Evolutionary conservation across 345 rosid genomes (phyloP).

Genomic region (Ailanthus altissimus): DNA sequence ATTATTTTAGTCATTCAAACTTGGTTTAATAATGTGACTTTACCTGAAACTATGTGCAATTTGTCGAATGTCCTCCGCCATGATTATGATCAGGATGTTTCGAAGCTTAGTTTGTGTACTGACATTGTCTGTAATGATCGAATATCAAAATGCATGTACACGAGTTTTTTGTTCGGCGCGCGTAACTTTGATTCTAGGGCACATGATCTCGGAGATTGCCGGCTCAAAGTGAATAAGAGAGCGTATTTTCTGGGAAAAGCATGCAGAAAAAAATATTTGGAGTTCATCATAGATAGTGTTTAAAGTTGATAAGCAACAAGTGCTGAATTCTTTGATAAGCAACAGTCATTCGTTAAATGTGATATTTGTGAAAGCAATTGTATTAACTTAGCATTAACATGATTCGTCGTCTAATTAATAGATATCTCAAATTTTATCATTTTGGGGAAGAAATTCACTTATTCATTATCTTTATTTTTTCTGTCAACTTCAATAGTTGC

Average conservation of each 20-base stretch:
- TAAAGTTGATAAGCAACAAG: not conserved
- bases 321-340: not conserved
- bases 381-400: too few species aligned
- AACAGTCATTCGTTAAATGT: too few species aligned
- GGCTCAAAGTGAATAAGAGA: slow-evolving; percentile 4
- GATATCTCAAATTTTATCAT: too few species aligned
- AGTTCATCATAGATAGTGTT: not conserved
- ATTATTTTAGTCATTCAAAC: slow-evolving; percentile 10
- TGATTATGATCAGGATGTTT: slow-evolving; percentile 25
- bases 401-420: too few species aligned
- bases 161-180: slow-evolving; percentile 34
- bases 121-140: slow-evolving; percentile 35
- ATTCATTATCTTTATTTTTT: too few species aligned
- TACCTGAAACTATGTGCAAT: not conserved
- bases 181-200: slow-evolving; percentile 24
- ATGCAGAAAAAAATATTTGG: not conserved
- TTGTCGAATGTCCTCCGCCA: slow-evolving; percentile 26
- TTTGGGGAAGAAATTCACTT: too few species aligned
- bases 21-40: slow-evolving; percentile 10
- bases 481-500: too few species aligned
- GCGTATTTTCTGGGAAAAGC: slow-evolving; percentile 18
- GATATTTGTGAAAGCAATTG: too few species aligned
- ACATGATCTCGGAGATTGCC: slow-evolving; percentile 15
- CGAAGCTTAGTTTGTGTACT: slow-evolving; percentile 36
- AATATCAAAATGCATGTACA: slow-evolving; percentile 13